These are phyloP conservation scores for Obelidium mucronatum DNA, from an alignment of 192 early-diverging fungal species.

Conservation along the genomic window DNA sequence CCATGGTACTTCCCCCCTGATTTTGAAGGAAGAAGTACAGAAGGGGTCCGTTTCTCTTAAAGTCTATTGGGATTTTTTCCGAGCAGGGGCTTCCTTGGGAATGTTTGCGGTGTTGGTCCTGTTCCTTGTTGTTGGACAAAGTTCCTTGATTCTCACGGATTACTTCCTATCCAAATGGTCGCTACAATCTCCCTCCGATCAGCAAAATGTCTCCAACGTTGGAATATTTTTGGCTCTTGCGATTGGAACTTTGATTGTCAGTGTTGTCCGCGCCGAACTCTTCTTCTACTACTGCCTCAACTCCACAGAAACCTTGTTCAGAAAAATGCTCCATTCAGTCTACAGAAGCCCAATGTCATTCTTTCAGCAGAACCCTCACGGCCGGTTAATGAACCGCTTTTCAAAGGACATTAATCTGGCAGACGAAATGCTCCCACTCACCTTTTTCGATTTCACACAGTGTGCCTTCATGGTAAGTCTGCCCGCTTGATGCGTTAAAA, in stretches of 20 bases:
- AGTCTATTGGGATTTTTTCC: slow-evolving; percentile 52
- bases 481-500: not conserved
- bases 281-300: slow-evolving; percentile 62
- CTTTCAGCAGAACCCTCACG: slow-evolving; percentile 69
- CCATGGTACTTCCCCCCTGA: not conserved
- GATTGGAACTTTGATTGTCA: slow-evolving; percentile 52
- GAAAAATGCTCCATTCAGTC: slow-evolving; percentile 49
- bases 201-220: slow-evolving; percentile 45
- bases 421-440: slow-evolving; percentile 64
- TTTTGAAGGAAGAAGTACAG: slow-evolving; percentile 29
- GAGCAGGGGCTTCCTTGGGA: slow-evolving; percentile 37
- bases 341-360: slow-evolving; percentile 63
- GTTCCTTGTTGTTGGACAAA: slow-evolving; percentile 49
- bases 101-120: slow-evolving; percentile 37
- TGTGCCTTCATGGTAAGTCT: slow-evolving; percentile 60
- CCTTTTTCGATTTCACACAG: slow-evolving; percentile 64
- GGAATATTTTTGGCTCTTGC: slow-evolving; percentile 52
- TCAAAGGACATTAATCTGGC: slow-evolving; percentile 65
- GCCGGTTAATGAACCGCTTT: slow-evolving; percentile 62
- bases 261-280: slow-evolving; percentile 52
- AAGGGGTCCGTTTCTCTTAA: slow-evolving; percentile 43
- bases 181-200: slow-evolving; percentile 35
- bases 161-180: slow-evolving; percentile 70
- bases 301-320: slow-evolving; percentile 42
- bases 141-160: slow-evolving; percentile 50